Conservation (phyloP, 2,329 filamentous ascomycete species). For the Calonectria pseudoturangicola region DNA sequence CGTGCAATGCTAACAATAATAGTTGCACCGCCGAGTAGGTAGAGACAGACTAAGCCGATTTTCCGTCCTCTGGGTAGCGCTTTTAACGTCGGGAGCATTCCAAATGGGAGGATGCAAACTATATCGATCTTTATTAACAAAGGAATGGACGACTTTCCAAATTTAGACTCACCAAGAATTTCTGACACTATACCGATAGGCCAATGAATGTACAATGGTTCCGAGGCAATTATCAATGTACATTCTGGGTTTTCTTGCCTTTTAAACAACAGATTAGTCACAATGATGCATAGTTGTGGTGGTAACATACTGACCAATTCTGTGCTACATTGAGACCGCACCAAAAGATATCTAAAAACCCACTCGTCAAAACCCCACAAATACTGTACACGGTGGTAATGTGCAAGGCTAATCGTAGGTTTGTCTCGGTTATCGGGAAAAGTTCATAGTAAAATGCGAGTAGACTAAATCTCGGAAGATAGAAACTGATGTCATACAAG, state of each 20-base stretch:
- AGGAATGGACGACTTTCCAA: not conserved
- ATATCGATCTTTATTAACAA: not conserved
- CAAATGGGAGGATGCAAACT: not conserved
- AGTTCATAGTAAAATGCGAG: conserved; percentile 30
- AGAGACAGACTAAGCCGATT: not conserved
- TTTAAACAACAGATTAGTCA: not conserved
- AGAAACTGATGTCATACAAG: not conserved
- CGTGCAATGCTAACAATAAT: not conserved
- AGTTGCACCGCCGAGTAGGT: not conserved
- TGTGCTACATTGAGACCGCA: not conserved
- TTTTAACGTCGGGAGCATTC: conserved; percentile 1
- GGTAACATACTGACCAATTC: not conserved
- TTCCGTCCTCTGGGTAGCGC: not conserved
- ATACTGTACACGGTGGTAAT: not conserved
- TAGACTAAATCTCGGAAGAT: not conserved
- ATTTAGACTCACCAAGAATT: not conserved
- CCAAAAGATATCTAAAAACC: not conserved
- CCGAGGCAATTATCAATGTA: not conserved
- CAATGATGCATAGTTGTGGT: not conserved
- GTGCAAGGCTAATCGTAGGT: not conserved
- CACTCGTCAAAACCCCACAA: not conserved
- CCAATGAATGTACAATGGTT: not conserved
- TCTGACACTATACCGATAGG: not conserved
- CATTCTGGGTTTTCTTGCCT: not conserved
- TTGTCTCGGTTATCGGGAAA: not conserved